phyloP scores from a whole-genome alignment of 352 stramenopile genomes.

The Achlya hypogyna region DNA sequence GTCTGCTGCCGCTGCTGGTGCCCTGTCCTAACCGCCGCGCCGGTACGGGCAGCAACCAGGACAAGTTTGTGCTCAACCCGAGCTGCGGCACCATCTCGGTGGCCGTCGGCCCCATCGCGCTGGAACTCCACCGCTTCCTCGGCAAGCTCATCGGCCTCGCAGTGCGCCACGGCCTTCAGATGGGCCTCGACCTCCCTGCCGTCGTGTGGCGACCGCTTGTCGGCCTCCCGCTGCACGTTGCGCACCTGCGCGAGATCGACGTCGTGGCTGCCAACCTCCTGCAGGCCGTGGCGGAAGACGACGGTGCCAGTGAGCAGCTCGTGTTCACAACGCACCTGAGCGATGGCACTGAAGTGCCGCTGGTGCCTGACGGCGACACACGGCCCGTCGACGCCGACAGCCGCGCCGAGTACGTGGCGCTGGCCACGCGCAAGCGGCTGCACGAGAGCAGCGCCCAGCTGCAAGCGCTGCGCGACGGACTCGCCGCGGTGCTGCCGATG shows the following conservation, averaged over 20 bases:
- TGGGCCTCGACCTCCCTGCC: constrained; percentile 85
- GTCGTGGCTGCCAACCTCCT: constrained; percentile 60
- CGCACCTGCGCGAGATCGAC: constrained; percentile 75
- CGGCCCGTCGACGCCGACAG: constrained; percentile 56
- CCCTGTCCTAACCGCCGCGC: constrained; percentile 82
- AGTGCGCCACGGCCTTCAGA: constrained; percentile 92
- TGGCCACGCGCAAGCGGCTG: constrained; percentile 60
- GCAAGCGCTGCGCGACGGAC: constrained; percentile 62
- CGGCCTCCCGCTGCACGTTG: constrained; percentile 58
- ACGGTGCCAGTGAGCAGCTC: constrained; percentile 53
- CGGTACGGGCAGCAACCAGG: constrained; percentile 82
- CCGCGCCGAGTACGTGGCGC: constrained; percentile 45
- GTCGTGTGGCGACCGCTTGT: constrained; percentile 82
- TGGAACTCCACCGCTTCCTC: constrained; percentile 92
- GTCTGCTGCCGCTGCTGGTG: constrained; percentile 79
- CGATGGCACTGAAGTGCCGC: constrained; percentile 59
- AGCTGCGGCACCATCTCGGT: constrained; percentile 35
- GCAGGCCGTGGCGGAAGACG: constrained; percentile 42
- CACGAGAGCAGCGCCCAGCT: constrained; percentile 77
- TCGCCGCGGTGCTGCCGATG: constrained; percentile 93
- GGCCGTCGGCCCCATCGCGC: constrained; percentile 81
- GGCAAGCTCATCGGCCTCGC: constrained; percentile 94
- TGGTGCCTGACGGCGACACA: constrained; percentile 61
- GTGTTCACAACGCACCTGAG: constrained; percentile 71
- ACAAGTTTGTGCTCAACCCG: constrained; percentile 88